Evolutionary conservation across 2,329 filamentous ascomycete genomes (phyloP).

Genomic region (Phialophora expanda): DNA sequence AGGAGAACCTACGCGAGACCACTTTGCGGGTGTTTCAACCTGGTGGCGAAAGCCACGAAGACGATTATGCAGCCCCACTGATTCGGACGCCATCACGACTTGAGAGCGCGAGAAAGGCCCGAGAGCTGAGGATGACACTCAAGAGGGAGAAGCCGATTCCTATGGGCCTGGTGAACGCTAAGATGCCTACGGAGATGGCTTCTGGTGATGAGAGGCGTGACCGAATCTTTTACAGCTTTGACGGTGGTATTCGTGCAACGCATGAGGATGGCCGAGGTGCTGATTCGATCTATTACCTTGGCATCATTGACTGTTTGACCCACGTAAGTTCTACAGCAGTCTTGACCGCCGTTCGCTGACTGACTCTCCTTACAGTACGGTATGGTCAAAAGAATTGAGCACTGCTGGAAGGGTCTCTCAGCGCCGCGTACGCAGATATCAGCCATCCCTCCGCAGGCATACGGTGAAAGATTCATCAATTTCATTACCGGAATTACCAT

Average conservation of each 20-base stretch:
- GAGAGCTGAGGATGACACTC: constrained; percentile 88
- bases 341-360: constrained; percentile 9
- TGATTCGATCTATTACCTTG: constrained; percentile 96
- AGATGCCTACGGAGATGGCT: constrained; percentile 88
- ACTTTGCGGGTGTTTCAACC: constrained; percentile 94
- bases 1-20: constrained; percentile 88
- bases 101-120: constrained; percentile 87
- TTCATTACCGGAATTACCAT: constrained; percentile 92
- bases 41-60: constrained; percentile 71
- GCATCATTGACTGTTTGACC: constrained; percentile 97
- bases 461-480: constrained; percentile 90
- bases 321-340: constrained; percentile 68
- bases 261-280: constrained; percentile 84
- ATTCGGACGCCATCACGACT: constrained; percentile 91
- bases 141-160: constrained; percentile 92
- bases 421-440: constrained; percentile 87
- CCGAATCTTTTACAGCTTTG: constrained; percentile 89
- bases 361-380: constrained; percentile 69
- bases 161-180: constrained; percentile 78
- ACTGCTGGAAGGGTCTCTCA: constrained; percentile 94
- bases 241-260: constrained; percentile 90
- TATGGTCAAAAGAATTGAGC: constrained; percentile 89
- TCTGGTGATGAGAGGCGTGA: constrained; percentile 69
- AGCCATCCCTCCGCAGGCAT: constrained; percentile 84
- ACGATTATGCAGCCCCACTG: constrained; percentile 60